Conservation (phyloP, 2,329 filamentous ascomycete genomes). For the Penicillium sp. region DNA sequence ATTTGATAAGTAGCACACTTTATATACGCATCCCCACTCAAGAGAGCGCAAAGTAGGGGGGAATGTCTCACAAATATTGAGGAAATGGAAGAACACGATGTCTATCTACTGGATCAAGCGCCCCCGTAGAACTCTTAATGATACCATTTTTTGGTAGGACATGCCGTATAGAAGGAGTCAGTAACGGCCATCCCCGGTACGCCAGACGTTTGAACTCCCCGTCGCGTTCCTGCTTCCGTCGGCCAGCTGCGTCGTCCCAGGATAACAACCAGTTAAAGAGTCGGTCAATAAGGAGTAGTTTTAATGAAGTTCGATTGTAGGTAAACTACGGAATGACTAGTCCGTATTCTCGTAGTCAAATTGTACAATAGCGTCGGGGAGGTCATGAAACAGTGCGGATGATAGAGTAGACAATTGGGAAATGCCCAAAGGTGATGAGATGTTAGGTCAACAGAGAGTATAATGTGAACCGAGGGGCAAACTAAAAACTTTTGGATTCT, state of each 20-base stretch:
- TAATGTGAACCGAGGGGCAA: rapidly evolving
- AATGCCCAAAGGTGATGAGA: not conserved
- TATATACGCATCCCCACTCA: too few relatives aligned
- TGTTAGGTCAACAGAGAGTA: not conserved
- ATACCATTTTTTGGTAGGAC: not conserved
- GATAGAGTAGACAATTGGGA: not conserved
- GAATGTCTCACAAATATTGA: not conserved
- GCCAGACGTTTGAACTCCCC: constrained; percentile 15
- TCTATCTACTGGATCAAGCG: not conserved
- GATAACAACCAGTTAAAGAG: constrained; percentile 32
- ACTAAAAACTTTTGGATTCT: rapidly evolving
- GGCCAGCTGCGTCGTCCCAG: constrained; percentile 24
- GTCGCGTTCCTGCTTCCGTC: constrained; percentile 28
- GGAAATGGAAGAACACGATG: not conserved
- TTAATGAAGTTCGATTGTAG: not conserved
- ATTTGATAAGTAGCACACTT: too few relatives aligned
- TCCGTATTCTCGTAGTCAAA: constrained; percentile 33
- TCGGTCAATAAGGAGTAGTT: constrained; percentile 38
- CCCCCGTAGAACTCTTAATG: too few relatives aligned
- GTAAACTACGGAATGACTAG: constrained; percentile 22
- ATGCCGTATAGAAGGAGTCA: not conserved
- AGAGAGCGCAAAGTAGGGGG: too few relatives aligned
- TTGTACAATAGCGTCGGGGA: constrained; percentile 39
- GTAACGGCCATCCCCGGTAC: constrained; percentile 8
- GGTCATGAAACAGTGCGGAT: not conserved